Conservation (phyloP, 495 filamentous ascomycete genomes). For the Podospora anserina region DNA sequence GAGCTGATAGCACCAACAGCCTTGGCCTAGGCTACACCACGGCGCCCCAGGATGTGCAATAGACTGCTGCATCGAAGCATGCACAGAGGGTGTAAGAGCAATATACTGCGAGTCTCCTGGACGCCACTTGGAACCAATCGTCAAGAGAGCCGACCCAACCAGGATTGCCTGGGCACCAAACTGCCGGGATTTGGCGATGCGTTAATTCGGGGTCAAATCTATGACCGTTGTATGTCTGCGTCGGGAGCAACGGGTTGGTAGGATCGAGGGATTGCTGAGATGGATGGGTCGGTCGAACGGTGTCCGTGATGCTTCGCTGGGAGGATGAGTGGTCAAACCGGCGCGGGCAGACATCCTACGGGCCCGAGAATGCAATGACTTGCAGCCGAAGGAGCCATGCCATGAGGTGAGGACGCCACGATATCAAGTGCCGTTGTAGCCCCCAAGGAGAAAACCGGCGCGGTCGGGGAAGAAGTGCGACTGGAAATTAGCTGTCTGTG, state of each 20-base stretch:
- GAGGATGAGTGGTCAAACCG: conserved; percentile 12
- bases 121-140: conserved; percentile 16
- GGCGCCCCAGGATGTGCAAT: conserved; percentile 2
- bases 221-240: conserved; percentile 3
- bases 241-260: neutral
- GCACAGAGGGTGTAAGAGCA: conserved; percentile 5
- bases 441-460: neutral
- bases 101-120: conserved; percentile 16
- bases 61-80: conserved; percentile 5
- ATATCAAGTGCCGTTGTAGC: conserved; percentile 3
- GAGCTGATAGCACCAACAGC: neutral
- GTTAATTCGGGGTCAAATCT: conserved; percentile 14
- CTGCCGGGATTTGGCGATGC: conserved; percentile 10
- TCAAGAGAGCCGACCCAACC: neutral
- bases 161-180: conserved; percentile 1
- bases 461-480: conserved; percentile 3
- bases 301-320: neutral
- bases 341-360: conserved; percentile 6
- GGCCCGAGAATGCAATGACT: conserved; percentile 3
- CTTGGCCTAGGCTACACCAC: neutral
- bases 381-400: conserved; percentile 10
- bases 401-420: conserved; percentile 10
- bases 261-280: neutral
- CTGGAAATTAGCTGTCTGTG: conserved; percentile 10
- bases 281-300: neutral